Percentiles rank a stretch among this genome's conserved stretches.
phyloP scores from a whole-genome alignment of 2,329 filamentous ascomycete species.

The Hirsutella minnesotensis region DNA sequence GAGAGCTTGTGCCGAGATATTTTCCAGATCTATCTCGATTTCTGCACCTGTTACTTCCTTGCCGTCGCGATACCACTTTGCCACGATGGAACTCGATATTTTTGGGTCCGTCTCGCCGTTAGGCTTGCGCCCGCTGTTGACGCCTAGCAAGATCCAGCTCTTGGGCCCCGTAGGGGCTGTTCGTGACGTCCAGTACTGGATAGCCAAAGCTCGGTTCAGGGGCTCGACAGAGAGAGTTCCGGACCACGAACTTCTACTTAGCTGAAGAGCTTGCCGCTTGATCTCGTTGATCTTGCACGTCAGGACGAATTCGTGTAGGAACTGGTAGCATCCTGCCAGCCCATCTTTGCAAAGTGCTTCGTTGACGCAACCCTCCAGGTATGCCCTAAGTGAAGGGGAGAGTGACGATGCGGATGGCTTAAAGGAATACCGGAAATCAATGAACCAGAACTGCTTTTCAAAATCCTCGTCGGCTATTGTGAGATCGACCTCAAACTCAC shows the following conservation, averaged over 20 bases:
- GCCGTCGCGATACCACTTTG: slow-evolving; percentile 78
- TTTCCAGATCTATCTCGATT: slow-evolving; percentile 53
- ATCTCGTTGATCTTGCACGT: slow-evolving; percentile 85
- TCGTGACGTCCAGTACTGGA: slow-evolving; percentile 81
- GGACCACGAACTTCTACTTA: slow-evolving; percentile 64
- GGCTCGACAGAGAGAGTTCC: slow-evolving; percentile 67
- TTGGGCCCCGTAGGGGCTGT: slow-evolving; percentile 44
- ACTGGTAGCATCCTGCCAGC: slow-evolving; percentile 68
- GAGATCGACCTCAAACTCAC: slow-evolving; percentile 88
- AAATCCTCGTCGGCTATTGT: slow-evolving; percentile 80
- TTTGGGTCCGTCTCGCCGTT: slow-evolving; percentile 27
- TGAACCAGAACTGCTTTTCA: slow-evolving; percentile 80
- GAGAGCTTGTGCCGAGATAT: slow-evolving; percentile 62
- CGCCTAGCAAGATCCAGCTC: slow-evolving; percentile 84
- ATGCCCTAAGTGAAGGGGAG: slow-evolving; percentile 48
- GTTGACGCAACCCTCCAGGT: slow-evolving; percentile 64
- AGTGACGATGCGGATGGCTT: slow-evolving; percentile 52
- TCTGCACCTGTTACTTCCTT: slow-evolving; percentile 59
- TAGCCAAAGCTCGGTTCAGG: slow-evolving; percentile 67
- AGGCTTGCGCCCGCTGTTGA: slow-evolving; percentile 51
- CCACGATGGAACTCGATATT: slow-evolving; percentile 41
- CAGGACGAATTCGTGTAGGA: slow-evolving; percentile 76
- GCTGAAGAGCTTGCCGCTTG: slow-evolving; percentile 60
- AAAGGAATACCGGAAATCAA: slow-evolving; percentile 81
- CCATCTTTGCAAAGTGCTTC: slow-evolving; percentile 57